Conservation (phyloP, 1,284 basidiomycete species). For the Leccinum cinnamomeum region DNA sequence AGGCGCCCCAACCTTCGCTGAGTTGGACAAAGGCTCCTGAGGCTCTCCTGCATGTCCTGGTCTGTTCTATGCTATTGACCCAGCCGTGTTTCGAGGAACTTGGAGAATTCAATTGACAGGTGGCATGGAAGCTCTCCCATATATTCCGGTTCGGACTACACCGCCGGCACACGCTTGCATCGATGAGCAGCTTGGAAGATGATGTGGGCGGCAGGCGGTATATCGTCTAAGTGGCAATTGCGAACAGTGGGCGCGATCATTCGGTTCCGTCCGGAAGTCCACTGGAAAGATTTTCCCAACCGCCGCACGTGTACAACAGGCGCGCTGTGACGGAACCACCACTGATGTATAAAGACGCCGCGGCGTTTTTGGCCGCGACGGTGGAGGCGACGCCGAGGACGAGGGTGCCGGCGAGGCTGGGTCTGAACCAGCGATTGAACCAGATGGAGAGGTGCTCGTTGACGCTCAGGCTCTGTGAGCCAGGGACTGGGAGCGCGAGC, state of each 20-base stretch:
- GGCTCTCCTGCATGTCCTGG: neutral
- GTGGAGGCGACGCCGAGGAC: neutral
- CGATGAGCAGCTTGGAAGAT: neutral
- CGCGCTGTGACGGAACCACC: neutral
- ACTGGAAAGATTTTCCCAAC: too few relatives aligned
- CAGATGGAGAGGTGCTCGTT: neutral
- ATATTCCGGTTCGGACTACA: neutral
- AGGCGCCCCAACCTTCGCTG: neutral
- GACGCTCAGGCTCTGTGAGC: neutral
- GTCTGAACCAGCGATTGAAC: conserved; percentile 12
- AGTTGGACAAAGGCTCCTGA: neutral
- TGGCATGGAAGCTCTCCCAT: neutral
- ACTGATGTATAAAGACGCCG: neutral
- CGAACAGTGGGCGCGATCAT: too few relatives aligned
- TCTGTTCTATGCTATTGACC: neutral
- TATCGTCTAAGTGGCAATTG: too few relatives aligned
- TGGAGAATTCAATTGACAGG: neutral
- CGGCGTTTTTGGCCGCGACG: neutral
- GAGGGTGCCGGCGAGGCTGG: neutral
- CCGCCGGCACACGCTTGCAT: neutral
- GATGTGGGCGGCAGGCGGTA: too few relatives aligned
- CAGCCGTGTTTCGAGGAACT: neutral
- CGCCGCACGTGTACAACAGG: neutral
- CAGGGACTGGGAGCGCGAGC: neutral
- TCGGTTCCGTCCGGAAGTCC: too few relatives aligned